Percentiles rank a stretch among this genome's conserved stretches.
These are phyloP conservation scores for Diplodia intermedia DNA, from an alignment of 2,329 filamentous ascomycete species.

Conservation along the genomic window DNA sequence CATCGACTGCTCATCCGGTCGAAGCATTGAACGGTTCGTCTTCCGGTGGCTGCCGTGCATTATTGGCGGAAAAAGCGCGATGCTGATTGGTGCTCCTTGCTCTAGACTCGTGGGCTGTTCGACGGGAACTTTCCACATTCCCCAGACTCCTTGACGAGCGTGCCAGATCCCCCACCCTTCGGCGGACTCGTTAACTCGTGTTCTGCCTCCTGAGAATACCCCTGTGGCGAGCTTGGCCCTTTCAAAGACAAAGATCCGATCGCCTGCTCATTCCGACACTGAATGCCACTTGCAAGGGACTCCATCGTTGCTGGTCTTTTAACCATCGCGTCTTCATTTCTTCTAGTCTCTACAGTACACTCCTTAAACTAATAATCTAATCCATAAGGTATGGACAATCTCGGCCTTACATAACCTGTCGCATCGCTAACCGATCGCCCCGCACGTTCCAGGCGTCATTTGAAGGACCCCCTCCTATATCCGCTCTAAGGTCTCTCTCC, in stretches of 20 bases:
- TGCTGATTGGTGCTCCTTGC: slow-evolving; percentile 40
- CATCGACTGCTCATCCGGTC: slow-evolving; percentile 32
- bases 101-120: slow-evolving; percentile 41
- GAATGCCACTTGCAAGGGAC: slow-evolving; percentile 54
- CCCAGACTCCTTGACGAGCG: slow-evolving; percentile 51
- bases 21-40: slow-evolving; percentile 28
- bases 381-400: slow-evolving; percentile 54
- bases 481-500: slow-evolving; percentile 46
- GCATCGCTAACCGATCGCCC: slow-evolving; percentile 32
- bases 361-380: slow-evolving; percentile 56
- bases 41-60: background rate
- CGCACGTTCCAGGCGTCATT: slow-evolving; percentile 32
- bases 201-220: slow-evolving; percentile 51
- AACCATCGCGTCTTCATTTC: slow-evolving; percentile 44
- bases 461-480: slow-evolving; percentile 37
- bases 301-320: slow-evolving; percentile 44
- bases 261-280: slow-evolving; percentile 49
- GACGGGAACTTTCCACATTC: slow-evolving; percentile 52
- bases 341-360: slow-evolving; percentile 45
- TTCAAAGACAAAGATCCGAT: slow-evolving; percentile 43
- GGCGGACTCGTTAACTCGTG: slow-evolving; percentile 63
- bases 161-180: slow-evolving; percentile 42
- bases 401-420: slow-evolving; percentile 37
- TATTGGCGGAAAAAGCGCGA: slow-evolving; percentile 18
- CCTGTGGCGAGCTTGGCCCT: slow-evolving; percentile 46